Conservation (phyloP, 2,329 filamentous ascomycete genomes). For the Pseudogymnoascus sp. region DNA sequence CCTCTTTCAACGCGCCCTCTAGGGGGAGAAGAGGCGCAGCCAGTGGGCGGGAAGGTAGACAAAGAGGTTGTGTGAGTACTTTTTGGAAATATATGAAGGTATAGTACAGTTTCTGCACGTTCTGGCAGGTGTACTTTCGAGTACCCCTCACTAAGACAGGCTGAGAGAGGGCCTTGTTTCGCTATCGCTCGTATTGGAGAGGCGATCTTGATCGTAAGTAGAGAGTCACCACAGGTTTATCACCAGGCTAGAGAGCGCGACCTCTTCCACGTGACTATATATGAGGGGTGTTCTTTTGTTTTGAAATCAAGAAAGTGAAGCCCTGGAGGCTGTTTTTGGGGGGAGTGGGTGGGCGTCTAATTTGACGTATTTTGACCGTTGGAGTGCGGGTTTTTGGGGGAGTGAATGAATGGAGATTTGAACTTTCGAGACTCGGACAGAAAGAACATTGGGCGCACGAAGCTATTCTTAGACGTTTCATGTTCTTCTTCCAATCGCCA, state of each 20-base stretch:
- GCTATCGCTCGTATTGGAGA: background rate
- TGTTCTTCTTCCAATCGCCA: conserved; percentile 5
- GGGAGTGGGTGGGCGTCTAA: background rate
- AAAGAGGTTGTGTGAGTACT: background rate
- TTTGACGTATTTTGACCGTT: background rate
- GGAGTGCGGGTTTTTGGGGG: background rate
- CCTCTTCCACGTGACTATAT: conserved; percentile 3
- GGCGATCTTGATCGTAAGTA: conserved; percentile 5
- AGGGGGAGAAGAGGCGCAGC: background rate
- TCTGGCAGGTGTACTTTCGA: background rate
- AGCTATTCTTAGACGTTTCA: conserved; percentile 8
- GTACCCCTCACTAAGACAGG: conserved; percentile 7
- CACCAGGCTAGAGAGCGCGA: background rate
- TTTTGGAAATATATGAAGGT: background rate
- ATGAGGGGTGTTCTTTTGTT: background rate
- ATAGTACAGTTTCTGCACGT: background rate
- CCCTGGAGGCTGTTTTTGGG: background rate
- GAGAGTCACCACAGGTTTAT: background rate
- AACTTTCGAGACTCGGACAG: conserved; percentile 9
- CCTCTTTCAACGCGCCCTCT: conserved; percentile 2
- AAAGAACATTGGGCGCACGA: conserved; percentile 6
- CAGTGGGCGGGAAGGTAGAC: background rate
- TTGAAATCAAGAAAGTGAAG: background rate
- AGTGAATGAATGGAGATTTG: background rate
- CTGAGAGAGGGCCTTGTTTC: background rate